These are phyloP conservation scores for Podospora tetraspora DNA, from an alignment of 495 filamentous ascomycete species.

Conservation along the genomic window DNA sequence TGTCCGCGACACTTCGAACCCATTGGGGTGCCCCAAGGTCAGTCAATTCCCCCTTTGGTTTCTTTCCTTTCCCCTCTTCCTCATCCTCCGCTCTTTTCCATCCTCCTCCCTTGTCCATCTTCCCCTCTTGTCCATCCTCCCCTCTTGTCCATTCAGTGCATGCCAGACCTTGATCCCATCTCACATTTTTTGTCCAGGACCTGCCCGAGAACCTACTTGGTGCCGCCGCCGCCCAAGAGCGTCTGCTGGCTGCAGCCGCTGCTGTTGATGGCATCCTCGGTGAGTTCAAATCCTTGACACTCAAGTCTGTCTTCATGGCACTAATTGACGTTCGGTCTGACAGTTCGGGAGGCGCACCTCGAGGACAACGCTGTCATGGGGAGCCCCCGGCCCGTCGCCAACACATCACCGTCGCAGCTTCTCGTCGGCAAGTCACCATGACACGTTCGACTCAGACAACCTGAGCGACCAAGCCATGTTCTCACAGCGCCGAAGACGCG, in stretches of 20 bases:
- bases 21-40: background rate
- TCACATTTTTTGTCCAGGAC: background rate
- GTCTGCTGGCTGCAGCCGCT: background rate
- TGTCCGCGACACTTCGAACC: background rate
- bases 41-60: background rate
- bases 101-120: background rate
- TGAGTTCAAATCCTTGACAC: background rate
- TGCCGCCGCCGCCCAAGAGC: background rate
- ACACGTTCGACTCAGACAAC: slow-evolving; percentile 17
- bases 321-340: too few species aligned
- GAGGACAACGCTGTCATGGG: too few species aligned
- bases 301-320: background rate
- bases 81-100: background rate
- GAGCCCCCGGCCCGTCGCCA: too few species aligned
- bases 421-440: slow-evolving; percentile 8
- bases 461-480: slow-evolving; percentile 6
- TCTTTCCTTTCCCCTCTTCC: background rate
- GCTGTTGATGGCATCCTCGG: background rate
- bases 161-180: background rate
- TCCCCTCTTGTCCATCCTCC: too few species aligned
- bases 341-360: too few species aligned
- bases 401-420: background rate
- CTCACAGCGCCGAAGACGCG: background rate
- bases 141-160: background rate
- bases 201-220: background rate